Evolutionary conservation across 352 stramenopile species (phyloP).

Genomic region (Pythium diclinum): DNA sequence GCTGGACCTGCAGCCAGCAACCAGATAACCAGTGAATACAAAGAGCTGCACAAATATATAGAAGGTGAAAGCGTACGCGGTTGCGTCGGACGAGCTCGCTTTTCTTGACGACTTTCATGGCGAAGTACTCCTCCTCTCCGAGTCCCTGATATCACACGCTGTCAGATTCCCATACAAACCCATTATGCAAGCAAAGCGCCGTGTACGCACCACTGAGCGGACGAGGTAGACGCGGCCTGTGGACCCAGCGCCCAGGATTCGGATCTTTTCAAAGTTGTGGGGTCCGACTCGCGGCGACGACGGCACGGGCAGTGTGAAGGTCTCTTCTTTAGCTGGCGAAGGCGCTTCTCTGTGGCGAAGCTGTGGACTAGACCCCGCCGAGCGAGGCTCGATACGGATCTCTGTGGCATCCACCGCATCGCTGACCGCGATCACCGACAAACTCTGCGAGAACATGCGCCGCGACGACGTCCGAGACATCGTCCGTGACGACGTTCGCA

Average conservation of each 20-base stretch:
- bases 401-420: slow-evolving; percentile 14
- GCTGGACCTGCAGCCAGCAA: slow-evolving; percentile 35
- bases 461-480: slow-evolving; percentile 9
- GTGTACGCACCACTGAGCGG: slow-evolving; percentile 34
- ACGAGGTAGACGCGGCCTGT: slow-evolving; percentile 50
- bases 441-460: slow-evolving; percentile 14
- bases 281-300: slow-evolving; percentile 28
- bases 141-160: slow-evolving; percentile 29
- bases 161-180: neutral
- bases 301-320: slow-evolving; percentile 4
- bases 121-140: slow-evolving; percentile 36
- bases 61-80: slow-evolving; percentile 21
- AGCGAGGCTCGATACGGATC: slow-evolving; percentile 5
- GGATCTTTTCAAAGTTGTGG: slow-evolving; percentile 54
- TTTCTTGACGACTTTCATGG: slow-evolving; percentile 64
- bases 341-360: neutral
- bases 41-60: neutral
- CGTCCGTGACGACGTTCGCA: neutral
- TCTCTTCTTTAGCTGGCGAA: neutral
- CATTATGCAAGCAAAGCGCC: neutral
- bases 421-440: slow-evolving; percentile 9
- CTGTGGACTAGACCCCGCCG: neutral
- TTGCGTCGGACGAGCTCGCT: slow-evolving; percentile 43
- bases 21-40: neutral
- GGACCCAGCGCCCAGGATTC: slow-evolving; percentile 38